Evolutionary conservation across 2,329 filamentous ascomycete genomes (phyloP), one percentile per base, ranked within the genome.

Genomic region (Penicillium paneum): DNA sequence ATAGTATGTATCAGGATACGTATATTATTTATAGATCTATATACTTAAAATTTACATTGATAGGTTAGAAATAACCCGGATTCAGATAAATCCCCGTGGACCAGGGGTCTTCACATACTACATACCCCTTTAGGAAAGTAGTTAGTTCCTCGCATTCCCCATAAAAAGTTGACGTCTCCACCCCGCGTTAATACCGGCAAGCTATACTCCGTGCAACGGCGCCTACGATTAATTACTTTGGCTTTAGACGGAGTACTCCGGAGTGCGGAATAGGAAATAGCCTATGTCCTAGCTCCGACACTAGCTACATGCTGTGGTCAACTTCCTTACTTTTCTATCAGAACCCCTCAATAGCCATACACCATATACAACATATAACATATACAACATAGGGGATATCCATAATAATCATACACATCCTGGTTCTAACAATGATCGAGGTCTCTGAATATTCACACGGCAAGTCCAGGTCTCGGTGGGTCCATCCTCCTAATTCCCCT

Each of bases 111-210:
- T 24, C 5, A 24, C 21, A 24, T 5, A 28, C 31, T 42, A 24
- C 10, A 29, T 49, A 13, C 44, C 35, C 17, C 2, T 40, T 48
- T 48, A 3, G 36, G 42, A 35, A 50, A 15, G 17, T 5, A 44
- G 17, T 39, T 40, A 32, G 31, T 19, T 8, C 21, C 12, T 24
- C 6, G 13, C 3, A 15, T 7, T 15, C 21, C 21, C 21, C 38
- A n/a, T 8, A 40, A n/a, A 21, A 21, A 21, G 10, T 10, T 46
- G 21, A 35, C 29, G 12, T 35, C 52, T 32, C 46, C 52, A 50
- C 39, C 39, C 10, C 39, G 52, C 52, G 52, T 41, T 32, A 54
- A 54, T 19, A 8, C 39, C 32, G 36, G 50, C 32, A 51, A 52
- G 34, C 50, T 41, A 40, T 21, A 15, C 21, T 24, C 21, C 21